Evolutionary conservation across 345 rosid genomes (phyloP).

Genomic region (Xanthoceras sorbifolium): DNA sequence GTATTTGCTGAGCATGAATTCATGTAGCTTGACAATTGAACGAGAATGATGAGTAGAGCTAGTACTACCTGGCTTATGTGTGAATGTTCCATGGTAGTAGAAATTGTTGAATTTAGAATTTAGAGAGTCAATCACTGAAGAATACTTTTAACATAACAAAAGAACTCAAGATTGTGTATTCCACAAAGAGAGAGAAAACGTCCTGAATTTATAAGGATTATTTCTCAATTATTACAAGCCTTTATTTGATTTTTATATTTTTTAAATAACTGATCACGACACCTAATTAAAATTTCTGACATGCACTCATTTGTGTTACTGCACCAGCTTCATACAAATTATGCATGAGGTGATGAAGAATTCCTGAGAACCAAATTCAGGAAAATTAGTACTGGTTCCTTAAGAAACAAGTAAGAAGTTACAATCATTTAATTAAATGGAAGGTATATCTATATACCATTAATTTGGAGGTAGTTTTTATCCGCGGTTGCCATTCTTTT

Average conservation of each 20-base stretch:
- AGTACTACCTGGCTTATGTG: background rate
- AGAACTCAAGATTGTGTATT: background rate
- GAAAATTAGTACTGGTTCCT: background rate
- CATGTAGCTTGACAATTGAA: constrained; percentile 12
- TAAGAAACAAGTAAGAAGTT: background rate
- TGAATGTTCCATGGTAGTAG: constrained; percentile 6
- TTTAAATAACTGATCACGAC: background rate
- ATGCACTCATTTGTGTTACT: too few species aligned
- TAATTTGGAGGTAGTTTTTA: background rate
- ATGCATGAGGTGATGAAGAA: background rate
- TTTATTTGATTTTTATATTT: constrained; percentile 1
- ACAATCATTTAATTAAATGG: background rate
- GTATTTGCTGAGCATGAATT: constrained; percentile 16
- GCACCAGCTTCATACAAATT: background rate
- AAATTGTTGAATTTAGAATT: background rate
- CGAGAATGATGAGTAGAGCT: constrained; percentile 12
- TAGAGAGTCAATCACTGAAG: background rate
- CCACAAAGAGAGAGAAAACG: background rate
- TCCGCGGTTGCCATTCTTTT: background rate
- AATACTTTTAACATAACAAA: background rate
- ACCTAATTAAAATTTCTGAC: background rate
- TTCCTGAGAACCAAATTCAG: background rate
- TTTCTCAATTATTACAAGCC: background rate
- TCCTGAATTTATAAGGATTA: background rate
- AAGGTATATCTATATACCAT: background rate